These are phyloP conservation scores for Aspergillus pseudoterreus DNA, from an alignment of 2,329 filamentous ascomycete species.

Conservation along the genomic window DNA sequence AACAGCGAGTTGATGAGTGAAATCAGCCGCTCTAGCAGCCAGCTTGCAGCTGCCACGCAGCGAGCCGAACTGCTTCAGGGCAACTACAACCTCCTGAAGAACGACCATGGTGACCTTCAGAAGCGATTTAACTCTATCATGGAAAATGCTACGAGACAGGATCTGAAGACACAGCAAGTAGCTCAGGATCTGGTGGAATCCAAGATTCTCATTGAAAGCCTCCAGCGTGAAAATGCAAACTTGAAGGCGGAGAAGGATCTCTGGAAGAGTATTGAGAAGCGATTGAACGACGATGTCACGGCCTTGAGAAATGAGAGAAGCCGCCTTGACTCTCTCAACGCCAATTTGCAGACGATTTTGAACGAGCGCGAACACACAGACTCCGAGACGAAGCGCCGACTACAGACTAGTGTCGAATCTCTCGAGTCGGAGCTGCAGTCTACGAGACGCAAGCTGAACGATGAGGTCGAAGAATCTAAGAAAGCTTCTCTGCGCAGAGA, in stretches of 20 bases:
- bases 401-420: conserved; percentile 72
- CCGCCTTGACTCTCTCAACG: conserved; percentile 75
- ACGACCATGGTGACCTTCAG: conserved; percentile 80
- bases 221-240: conserved; percentile 87
- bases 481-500: conserved; percentile 81
- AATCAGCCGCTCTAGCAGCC: conserved; percentile 73
- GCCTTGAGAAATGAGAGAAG: conserved; percentile 77
- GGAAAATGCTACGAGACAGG: conserved; percentile 83
- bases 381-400: conserved; percentile 72
- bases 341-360: conserved; percentile 80
- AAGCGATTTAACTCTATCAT: conserved; percentile 73
- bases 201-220: conserved; percentile 74
- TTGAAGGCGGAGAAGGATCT: conserved; percentile 92
- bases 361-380: conserved; percentile 89
- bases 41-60: conserved; percentile 75
- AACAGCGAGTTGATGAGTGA: conserved; percentile 80
- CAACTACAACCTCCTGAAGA: conserved; percentile 79
- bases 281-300: conserved; percentile 85
- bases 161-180: conserved; percentile 83
- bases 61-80: conserved; percentile 85
- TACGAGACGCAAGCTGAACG: conserved; percentile 76
- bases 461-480: conserved; percentile 80
- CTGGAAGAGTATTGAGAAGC: conserved; percentile 89
- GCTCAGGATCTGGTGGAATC: conserved; percentile 90
- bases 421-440: conserved; percentile 75